Evolutionary conservation across 176 grass and related monocot species (phyloP).

Genomic region (sorghum (Sorghum bicolor)): Sorghum_bicolor_NCBIv3 NC_012876.2:60178001-60178500

Average conservation of each 20-base stretch:
- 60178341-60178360: constrained; percentile 72
- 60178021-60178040: constrained; percentile 39
- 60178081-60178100: constrained; percentile 47
- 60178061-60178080: constrained; percentile 35
- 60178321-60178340: constrained; percentile 76
- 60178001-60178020: constrained; percentile 17
- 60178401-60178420: constrained; percentile 48
- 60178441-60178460: constrained; percentile 55
- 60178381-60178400: constrained; percentile 54
- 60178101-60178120: constrained; percentile 49
- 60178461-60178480: constrained; percentile 56
- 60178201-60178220: constrained; percentile 43
- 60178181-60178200: constrained; percentile 62
- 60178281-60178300: constrained; percentile 85
- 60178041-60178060: background rate
- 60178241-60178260: constrained; percentile 89
- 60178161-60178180: constrained; percentile 65
- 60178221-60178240: constrained; percentile 73
- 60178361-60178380: constrained; percentile 45
- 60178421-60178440: constrained; percentile 56
- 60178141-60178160: constrained; percentile 88
- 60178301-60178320: constrained; percentile 72
- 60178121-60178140: constrained; percentile 73
- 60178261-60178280: constrained; percentile 83
- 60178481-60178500: constrained; percentile 29